phyloP scores from a whole-genome alignment of 257 asterid genomes.

The Primulina huaijiensis region DNA sequence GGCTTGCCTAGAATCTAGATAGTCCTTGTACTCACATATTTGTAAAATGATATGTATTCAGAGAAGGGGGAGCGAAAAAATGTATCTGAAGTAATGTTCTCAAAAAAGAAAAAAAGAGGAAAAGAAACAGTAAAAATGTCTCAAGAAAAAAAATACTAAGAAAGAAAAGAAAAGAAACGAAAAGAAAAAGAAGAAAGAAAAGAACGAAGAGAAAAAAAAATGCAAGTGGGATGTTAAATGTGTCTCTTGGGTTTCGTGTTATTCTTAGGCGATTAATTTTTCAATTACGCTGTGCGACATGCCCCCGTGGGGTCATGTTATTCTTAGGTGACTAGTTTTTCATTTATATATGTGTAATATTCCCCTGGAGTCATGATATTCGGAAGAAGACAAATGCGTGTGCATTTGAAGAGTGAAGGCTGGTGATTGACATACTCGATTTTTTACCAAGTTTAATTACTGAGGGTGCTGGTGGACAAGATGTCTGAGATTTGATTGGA shows the following conservation, averaged over 20 bases:
- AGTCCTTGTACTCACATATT: slow-evolving; percentile 35
- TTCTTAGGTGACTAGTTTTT: slow-evolving; percentile 13
- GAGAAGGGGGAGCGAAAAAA: slow-evolving; percentile 3
- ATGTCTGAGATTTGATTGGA: slow-evolving; percentile 49
- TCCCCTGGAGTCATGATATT: slow-evolving; percentile 31
- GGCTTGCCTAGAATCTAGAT: slow-evolving; percentile 27
- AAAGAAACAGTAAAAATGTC: slow-evolving; percentile 16
- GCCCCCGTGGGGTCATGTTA: neutral
- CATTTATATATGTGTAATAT: slow-evolving; percentile 28
- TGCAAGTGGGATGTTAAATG: slow-evolving; percentile 8
- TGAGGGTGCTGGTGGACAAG: slow-evolving; percentile 50
- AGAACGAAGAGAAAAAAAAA: slow-evolving; percentile 8
- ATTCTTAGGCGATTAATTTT: slow-evolving; percentile 19
- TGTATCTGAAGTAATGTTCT: slow-evolving; percentile 14
- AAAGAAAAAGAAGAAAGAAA: slow-evolving; percentile 1
- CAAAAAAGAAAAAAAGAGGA: slow-evolving; percentile 26
- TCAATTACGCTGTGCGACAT: slow-evolving; percentile 17
- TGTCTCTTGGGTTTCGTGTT: slow-evolving; percentile 18
- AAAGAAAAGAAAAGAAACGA: neutral
- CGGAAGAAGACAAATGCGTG: slow-evolving; percentile 34
- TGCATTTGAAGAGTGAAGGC: slow-evolving; percentile 43
- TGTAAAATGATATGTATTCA: slow-evolving; percentile 22
- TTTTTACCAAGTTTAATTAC: slow-evolving; percentile 44
- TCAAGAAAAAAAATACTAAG: slow-evolving; percentile 10
- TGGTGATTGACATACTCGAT: slow-evolving; percentile 32